Conservation (phyloP, 2,329 filamentous ascomycete genomes). For the Hymenoscyphus linearis region DNA sequence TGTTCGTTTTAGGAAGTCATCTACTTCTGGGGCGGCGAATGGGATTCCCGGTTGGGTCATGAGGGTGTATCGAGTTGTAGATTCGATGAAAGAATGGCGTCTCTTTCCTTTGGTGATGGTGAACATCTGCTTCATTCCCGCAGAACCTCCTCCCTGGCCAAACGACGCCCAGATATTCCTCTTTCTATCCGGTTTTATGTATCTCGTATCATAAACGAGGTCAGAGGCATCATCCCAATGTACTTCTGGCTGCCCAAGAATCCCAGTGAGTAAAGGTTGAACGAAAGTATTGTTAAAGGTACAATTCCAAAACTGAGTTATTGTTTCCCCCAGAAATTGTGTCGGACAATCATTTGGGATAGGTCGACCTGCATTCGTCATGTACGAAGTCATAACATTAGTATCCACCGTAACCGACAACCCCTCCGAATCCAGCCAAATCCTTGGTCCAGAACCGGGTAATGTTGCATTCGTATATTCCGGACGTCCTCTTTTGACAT, state of each 20-base stretch:
- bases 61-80: neutral
- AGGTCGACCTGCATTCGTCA: neutral
- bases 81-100: slow-evolving; percentile 5
- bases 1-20: slow-evolving; percentile 1
- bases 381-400: neutral
- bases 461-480: neutral
- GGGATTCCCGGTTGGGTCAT: slow-evolving; percentile 1
- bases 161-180: slow-evolving; percentile 7
- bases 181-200: slow-evolving; percentile 1
- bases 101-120: slow-evolving; percentile 5
- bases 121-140: slow-evolving; percentile 6
- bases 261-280: neutral
- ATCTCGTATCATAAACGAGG: neutral
- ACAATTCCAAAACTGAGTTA: neutral
- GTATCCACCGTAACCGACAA: slow-evolving; percentile 1
- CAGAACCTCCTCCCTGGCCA: slow-evolving; percentile 5
- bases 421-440: slow-evolving; percentile 5
- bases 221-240: slow-evolving; percentile 5
- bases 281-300: slow-evolving; percentile 5
- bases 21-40: slow-evolving; percentile 1
- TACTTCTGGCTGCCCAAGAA: neutral
- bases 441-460: neutral
- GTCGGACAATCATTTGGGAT: neutral
- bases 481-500: neutral
- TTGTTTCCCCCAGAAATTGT: neutral